These are phyloP conservation scores for Juncus inflexus DNA, from an alignment of 176 grass and related monocot genomes.

Conservation along the genomic window DNA sequence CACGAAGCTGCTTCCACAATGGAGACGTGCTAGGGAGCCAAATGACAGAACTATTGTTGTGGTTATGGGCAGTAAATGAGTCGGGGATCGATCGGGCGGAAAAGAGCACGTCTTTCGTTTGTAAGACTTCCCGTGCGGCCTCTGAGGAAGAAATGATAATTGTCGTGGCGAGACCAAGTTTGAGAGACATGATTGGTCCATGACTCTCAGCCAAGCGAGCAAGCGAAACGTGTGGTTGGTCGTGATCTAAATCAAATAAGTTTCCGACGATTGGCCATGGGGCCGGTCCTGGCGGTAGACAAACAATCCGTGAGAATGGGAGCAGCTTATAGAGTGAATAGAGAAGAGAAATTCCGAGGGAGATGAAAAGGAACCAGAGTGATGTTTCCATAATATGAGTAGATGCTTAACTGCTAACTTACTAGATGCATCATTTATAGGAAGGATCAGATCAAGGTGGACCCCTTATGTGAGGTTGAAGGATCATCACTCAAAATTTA, in stretches of 20 bases:
- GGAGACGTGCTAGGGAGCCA: conserved; percentile 21
- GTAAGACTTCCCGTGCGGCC: conserved; percentile 13
- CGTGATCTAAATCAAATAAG: background rate
- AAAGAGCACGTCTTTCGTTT: conserved; percentile 21
- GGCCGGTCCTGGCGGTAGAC: conserved; percentile 4
- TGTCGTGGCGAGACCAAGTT: conserved; percentile 18
- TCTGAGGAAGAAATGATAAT: conserved; percentile 22
- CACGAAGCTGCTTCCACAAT: conserved; percentile 20
- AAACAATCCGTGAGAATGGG: background rate
- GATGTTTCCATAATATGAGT: background rate
- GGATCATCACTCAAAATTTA: too few relatives aligned
- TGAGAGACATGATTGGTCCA: conserved; percentile 23
- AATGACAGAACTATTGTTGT: conserved; percentile 25
- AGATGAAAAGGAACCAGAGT: background rate
- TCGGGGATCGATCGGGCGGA: conserved; percentile 23
- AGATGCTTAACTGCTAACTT: too few relatives aligned
- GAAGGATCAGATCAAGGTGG: too few relatives aligned
- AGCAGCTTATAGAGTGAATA: background rate
- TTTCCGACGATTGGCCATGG: conserved; percentile 2
- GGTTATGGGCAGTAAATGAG: conserved; percentile 1
- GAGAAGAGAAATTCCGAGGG: background rate
- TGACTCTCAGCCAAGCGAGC: background rate
- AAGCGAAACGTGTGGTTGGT: conserved; percentile 4
- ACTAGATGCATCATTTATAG: too few relatives aligned
- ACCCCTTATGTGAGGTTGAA: too few relatives aligned